Evolutionary conservation across 352 stramenopile genomes (phyloP).

Genomic region (Blastocystis sp.): DNA sequence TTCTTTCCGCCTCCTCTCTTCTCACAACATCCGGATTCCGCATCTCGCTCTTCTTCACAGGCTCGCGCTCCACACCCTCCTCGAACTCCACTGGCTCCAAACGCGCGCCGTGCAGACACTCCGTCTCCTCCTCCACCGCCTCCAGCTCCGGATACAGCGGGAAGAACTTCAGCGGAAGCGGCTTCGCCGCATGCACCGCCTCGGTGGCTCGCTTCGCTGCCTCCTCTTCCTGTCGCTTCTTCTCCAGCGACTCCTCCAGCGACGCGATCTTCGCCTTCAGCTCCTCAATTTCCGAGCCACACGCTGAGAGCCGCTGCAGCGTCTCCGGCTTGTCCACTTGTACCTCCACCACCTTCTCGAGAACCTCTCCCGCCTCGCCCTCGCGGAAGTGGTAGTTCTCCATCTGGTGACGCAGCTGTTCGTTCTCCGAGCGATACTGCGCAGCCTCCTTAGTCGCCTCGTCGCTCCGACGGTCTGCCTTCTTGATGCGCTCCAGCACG

Average conservation of each 20-base stretch:
- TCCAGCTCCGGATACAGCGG: conserved; percentile 16
- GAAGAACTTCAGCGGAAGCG: conserved; percentile 48
- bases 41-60: background rate
- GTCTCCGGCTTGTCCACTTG: conserved; percentile 29
- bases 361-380: conserved; percentile 1
- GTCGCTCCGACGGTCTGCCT: conserved; percentile 6
- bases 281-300: background rate
- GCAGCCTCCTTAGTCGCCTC: background rate
- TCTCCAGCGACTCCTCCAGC: background rate
- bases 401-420: conserved; percentile 11
- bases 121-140: conserved; percentile 8
- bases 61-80: background rate
- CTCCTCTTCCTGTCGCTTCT: background rate
- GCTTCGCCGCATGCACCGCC: conserved; percentile 1
- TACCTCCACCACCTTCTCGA: conserved; percentile 41
- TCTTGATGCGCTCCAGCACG: conserved; percentile 43
- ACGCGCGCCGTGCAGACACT: background rate
- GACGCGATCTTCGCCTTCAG: background rate
- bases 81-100: background rate
- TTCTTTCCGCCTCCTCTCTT: conserved; percentile 55
- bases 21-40: conserved; percentile 52
- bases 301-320: background rate
- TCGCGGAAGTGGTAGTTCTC: conserved; percentile 34
- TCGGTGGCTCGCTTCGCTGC: background rate
- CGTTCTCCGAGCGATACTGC: background rate